Evolutionary conservation across 495 filamentous ascomycete species (phyloP).

Genomic region (Pyrenula aspistea): DNA sequence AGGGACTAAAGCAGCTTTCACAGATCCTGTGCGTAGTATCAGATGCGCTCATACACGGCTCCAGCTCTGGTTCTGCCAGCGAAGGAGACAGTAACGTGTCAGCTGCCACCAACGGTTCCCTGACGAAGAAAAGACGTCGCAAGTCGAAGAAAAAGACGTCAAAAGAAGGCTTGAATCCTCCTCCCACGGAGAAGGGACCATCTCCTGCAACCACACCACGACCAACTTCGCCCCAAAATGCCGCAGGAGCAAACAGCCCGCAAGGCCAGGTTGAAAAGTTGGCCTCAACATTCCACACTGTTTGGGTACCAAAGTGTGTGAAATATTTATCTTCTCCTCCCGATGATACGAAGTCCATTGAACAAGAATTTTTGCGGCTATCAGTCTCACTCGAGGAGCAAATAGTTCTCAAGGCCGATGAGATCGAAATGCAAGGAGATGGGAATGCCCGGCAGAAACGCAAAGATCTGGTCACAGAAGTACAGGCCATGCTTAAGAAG

Average conservation of each 20-base stretch:
- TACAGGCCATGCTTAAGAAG: constrained; percentile 50
- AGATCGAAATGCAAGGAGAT: constrained; percentile 62
- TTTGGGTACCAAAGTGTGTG: constrained; percentile 53
- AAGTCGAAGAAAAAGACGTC: constrained; percentile 7
- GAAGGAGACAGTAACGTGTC: constrained; percentile 6
- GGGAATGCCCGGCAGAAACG: constrained; percentile 49
- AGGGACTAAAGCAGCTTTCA: constrained; percentile 68
- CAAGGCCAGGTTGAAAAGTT: constrained; percentile 65
- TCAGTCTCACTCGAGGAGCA: constrained; percentile 77
- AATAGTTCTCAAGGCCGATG: constrained; percentile 75
- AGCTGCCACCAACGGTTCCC: constrained; percentile 7
- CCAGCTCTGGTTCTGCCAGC: constrained; percentile 26
- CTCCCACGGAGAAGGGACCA: background rate
- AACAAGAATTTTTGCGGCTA: constrained; percentile 68
- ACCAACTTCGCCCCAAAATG: constrained; percentile 25
- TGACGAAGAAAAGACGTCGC: constrained; percentile 26
- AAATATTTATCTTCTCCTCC: constrained; percentile 57
- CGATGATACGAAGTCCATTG: constrained; percentile 52
- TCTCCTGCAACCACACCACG: constrained; percentile 4
- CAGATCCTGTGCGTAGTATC: constrained; percentile 58
- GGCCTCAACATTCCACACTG: constrained; percentile 49
- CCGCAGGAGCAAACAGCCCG: constrained; percentile 27
- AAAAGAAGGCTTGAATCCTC: background rate
- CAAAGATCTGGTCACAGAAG: constrained; percentile 64
- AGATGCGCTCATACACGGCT: constrained; percentile 31